Base-by-base conservation (phyloP, 805 yeast genomes). In the Barnettozyma siamensis region DNA sequence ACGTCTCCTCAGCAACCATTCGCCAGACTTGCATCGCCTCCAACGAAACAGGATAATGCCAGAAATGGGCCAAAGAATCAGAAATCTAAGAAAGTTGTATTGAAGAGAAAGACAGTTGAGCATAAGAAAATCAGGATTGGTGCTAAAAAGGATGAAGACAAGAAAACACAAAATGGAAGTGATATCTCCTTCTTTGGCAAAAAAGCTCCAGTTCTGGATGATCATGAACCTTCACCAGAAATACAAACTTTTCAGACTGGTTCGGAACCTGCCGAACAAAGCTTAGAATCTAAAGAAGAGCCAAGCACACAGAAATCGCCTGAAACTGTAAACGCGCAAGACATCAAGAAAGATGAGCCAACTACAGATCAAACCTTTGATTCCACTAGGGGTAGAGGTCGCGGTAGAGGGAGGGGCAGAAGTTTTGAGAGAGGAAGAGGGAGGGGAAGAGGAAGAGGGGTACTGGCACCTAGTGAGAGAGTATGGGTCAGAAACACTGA, bases 61-160 rank as follows among this genome's bases (percentile, higher is more conserved):
- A 20, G 10, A 7, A 30, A 38, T 21, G 8, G 9, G 19, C 3
- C 35, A 5, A 33, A 40, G 13, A 33, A 38, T 7, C 31, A 36
- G 4, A 27, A 28, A 23, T 32, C 41, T 15, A 43, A 37, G 23
- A 45, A 42, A 12, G 37, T 41, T 11, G 40, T 45, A 12, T 37
- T 45, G 34, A 42, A 37, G 30, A 45, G 43, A 37, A 45, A 42
- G 30, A 32, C n/a, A 10, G 17, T 12, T 4, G 44, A 41, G 10
- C 31, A 30, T 31, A 42, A 35, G 21, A 38, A 33, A 19, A 27
- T 37, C 6, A 38, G 33, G 29, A 17, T 29, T n/a, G 26, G 21
- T n/a, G n/a, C 24, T 21, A 21, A 21, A 9, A 21, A 21, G 9
- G 24, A 21, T 21, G 6, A 7, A 9, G 24, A 9, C 6, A 21